A percentile compares a stretch with the other conserved stretches of the same genome.
These are phyloP conservation scores for Gynochthodes officinalis DNA, from an alignment of 257 asterid genomes.

Conservation along the genomic window DNA sequence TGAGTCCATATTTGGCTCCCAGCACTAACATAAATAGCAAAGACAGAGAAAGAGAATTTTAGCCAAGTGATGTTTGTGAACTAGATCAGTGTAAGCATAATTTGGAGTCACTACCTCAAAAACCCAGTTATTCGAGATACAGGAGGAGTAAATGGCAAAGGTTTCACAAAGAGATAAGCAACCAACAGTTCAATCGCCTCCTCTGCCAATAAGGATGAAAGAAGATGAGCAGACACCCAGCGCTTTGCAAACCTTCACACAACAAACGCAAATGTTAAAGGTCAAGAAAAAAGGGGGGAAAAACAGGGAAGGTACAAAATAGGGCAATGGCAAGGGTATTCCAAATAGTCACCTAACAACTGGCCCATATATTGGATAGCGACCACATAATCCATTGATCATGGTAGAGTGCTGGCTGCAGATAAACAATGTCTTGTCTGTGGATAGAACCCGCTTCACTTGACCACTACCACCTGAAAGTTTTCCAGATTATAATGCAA, in stretches of 20 bases:
- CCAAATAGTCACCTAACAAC: constrained; percentile 61
- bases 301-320: neutral
- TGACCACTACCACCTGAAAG: constrained; percentile 29
- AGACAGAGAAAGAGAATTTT: neutral
- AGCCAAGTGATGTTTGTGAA: constrained; percentile 3
- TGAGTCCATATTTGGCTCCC: neutral
- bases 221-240: constrained; percentile 92
- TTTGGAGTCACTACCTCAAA: constrained; percentile 49
- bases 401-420: constrained; percentile 85
- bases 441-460: constrained; percentile 54
- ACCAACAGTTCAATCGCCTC: constrained; percentile 94
- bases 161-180: constrained; percentile 77
- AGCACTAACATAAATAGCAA: neutral
- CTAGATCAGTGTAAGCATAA: constrained; percentile 8
- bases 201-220: constrained; percentile 65
- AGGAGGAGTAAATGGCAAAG: constrained; percentile 76
- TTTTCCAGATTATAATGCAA: neutral
- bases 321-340: constrained; percentile 13
- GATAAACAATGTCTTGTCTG: constrained; percentile 67
- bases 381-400: constrained; percentile 86
- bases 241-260: constrained; percentile 86
- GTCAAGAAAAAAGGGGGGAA: neutral
- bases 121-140: constrained; percentile 86
- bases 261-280: constrained; percentile 3
- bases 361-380: constrained; percentile 79